Base-by-base conservation (phyloP, 345 rosid species). In the Kernera saxatilis region DNA sequence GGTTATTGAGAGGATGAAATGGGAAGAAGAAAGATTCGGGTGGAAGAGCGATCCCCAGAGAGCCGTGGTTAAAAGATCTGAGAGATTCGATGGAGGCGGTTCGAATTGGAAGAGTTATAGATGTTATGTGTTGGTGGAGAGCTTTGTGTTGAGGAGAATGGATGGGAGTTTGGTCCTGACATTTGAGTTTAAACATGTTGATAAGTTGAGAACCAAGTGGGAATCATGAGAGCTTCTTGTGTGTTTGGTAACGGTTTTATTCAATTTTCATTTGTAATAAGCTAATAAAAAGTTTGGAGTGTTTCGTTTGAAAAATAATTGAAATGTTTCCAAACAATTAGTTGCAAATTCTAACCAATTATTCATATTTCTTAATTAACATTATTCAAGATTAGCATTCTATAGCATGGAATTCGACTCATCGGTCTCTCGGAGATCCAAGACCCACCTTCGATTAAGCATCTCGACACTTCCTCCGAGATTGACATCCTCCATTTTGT, bases 91-190 rank as follows among this genome's bases (percentile, higher is more conserved):
- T 61, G 80, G 78, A 32, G 70, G 14, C 1, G 76, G 23, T 7
- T 71, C 37, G 8, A 79, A 54, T 1, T 86, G 90, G 96, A 85
- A 80, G 61, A 80, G 67, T 22, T 82, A 81, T 51, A 58, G 80
- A 5, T 85, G 86, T 32, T 86, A 82, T 75, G 79, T 65, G 49
- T 78, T 86, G 82, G 90, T 87, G 15, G 91, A 89, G 83, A 83
- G 83, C 25, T 85, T 82, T 81, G 81, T 79, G 12, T 51, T 87
- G 78, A 79, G 58, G 66, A 87, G 96, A 64, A 79, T 75, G 82
- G 86, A 87, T 78, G 84, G 80, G 49, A 83, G 81, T 45, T 46
- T 79, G 40, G 82, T 82, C 13, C 41, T 87, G 43, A 60, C 65
- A 13, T 79, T 51, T 73, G 85, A 83, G 61, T 85, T 87, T 60